These are phyloP conservation scores for Cryoendolithus antarcticus DNA, from an alignment of 2,329 filamentous ascomycete species.

Conservation along the genomic window DNA sequence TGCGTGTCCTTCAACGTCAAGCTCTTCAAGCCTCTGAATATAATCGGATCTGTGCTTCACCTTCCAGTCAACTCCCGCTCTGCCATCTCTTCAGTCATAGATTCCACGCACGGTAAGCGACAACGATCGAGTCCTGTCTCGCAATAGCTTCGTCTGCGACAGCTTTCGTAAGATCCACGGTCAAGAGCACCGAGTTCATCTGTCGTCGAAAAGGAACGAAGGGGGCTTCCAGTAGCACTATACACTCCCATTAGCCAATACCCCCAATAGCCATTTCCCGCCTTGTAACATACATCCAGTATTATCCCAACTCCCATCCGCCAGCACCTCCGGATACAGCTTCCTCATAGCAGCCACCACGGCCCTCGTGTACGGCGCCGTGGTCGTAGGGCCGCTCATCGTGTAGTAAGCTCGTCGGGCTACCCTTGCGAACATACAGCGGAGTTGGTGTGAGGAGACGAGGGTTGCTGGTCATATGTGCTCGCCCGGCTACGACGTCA, in stretches of 20 bases:
- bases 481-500: too few relatives aligned
- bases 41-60: slow-evolving; percentile 66
- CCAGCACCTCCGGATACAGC: slow-evolving; percentile 81
- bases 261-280: too few relatives aligned
- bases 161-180: slow-evolving; percentile 78
- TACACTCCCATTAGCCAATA: too few relatives aligned
- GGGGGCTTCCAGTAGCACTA: slow-evolving; percentile 58
- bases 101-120: slow-evolving; percentile 65
- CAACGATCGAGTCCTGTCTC: slow-evolving; percentile 61
- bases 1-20: slow-evolving; percentile 75
- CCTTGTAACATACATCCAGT: slow-evolving; percentile 64
- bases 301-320: slow-evolving; percentile 89
- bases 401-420: slow-evolving; percentile 22
- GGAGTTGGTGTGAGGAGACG: background rate
- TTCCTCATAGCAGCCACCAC: slow-evolving; percentile 70
- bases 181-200: slow-evolving; percentile 60
- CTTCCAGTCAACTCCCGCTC: slow-evolving; percentile 12
- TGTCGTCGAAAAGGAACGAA: slow-evolving; percentile 44
- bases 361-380: slow-evolving; percentile 50
- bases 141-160: slow-evolving; percentile 84
- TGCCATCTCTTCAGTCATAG: background rate
- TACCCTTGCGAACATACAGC: slow-evolving; percentile 20
- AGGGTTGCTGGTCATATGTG: too few relatives aligned
- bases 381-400: slow-evolving; percentile 29
- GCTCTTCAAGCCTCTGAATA: slow-evolving; percentile 85